phyloP scores from a whole-genome alignment of 306 rosid species.

The Corylus americana region DNA sequence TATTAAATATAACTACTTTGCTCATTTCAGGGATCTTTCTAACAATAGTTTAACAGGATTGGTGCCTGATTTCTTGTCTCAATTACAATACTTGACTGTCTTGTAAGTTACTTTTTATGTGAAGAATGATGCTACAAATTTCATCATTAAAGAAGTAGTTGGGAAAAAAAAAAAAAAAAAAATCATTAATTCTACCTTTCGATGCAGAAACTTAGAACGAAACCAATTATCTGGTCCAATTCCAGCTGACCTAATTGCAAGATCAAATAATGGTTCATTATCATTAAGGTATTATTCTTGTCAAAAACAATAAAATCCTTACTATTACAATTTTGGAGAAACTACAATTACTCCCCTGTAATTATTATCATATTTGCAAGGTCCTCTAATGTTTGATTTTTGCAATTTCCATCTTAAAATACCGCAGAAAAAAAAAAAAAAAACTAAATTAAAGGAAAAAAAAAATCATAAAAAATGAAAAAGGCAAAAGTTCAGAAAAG shows the following conservation, averaged over 20 bases:
- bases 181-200: conserved; percentile 4
- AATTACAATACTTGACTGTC: conserved; percentile 30
- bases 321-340: neutral
- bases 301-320: neutral
- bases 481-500: too few relatives aligned
- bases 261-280: conserved; percentile 32
- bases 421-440: too few relatives aligned
- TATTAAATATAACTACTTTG: neutral
- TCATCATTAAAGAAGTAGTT: neutral
- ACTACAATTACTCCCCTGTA: too few relatives aligned
- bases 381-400: too few relatives aligned
- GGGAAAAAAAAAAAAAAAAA: neutral
- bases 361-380: too few relatives aligned
- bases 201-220: conserved; percentile 45
- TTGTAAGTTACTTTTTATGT: conserved; percentile 38
- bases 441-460: too few relatives aligned
- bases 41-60: conserved; percentile 46
- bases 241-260: conserved; percentile 42
- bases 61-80: conserved; percentile 36
- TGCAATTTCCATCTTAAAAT: too few relatives aligned
- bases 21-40: conserved; percentile 57
- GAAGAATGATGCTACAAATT: neutral
- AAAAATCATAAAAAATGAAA: too few relatives aligned
- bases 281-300: conserved; percentile 43
- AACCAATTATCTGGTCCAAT: conserved; percentile 43